A percentile compares a stretch with the other conserved stretches of the same genome.
phyloP scores from a whole-genome alignment of 371 early-diverging fungal genomes.

The Sporodiniella umbellata region DNA sequence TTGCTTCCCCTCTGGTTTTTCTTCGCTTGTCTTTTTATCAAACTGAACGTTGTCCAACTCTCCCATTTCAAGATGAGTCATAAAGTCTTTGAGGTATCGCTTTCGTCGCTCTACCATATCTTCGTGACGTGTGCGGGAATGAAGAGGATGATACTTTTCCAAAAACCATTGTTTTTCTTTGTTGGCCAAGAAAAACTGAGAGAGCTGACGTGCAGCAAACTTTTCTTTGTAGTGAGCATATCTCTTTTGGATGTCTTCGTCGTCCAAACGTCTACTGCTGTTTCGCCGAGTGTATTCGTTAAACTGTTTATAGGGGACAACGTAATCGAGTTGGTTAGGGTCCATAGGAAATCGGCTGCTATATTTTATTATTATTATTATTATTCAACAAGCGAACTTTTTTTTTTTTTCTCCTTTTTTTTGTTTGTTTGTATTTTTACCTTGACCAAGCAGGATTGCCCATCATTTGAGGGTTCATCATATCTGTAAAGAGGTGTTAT shows the following conservation, averaged over 20 bases:
- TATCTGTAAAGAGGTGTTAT: constrained; percentile 17
- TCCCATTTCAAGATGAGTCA: constrained; percentile 63
- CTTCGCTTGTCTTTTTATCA: constrained; percentile 45
- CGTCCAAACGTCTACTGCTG: constrained; percentile 55
- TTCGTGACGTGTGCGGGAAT: constrained; percentile 50
- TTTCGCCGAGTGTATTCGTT: constrained; percentile 64
- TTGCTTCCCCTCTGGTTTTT: background rate
- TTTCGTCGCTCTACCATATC: constrained; percentile 54
- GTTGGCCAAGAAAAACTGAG: constrained; percentile 74
- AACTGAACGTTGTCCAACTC: constrained; percentile 69
- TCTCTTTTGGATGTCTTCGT: constrained; percentile 76
- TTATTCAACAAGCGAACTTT: background rate
- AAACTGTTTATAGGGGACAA: constrained; percentile 78
- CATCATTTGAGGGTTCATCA: constrained; percentile 25
- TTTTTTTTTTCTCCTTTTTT: too few species aligned
- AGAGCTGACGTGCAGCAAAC: constrained; percentile 61
- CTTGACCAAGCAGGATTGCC: constrained; percentile 13
- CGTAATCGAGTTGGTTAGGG: constrained; percentile 73
- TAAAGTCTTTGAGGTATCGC: constrained; percentile 57
- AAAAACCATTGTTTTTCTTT: constrained; percentile 89
- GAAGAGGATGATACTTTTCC: constrained; percentile 85
- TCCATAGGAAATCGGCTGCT: constrained; percentile 45
- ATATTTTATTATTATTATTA: background rate
- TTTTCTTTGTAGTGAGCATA: constrained; percentile 83
- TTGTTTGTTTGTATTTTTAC: background rate